A percentile compares a stretch with the other conserved stretches of the same genome.
phyloP scores from a whole-genome alignment of 108 stramenopile genomes.

The Skeletonema menzelii region DNA sequence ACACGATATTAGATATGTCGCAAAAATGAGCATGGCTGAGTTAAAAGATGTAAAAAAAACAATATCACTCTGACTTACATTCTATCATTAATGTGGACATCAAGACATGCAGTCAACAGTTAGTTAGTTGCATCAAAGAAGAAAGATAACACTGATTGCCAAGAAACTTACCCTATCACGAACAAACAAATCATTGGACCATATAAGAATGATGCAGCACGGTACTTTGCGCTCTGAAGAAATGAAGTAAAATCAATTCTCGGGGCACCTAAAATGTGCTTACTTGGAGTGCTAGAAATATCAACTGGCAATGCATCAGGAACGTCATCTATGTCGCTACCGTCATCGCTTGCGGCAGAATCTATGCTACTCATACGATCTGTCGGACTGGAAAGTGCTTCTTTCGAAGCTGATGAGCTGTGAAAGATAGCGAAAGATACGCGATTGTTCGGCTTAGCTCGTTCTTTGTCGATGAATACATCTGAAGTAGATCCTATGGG shows the following conservation, averaged over 20 bases:
- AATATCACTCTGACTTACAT: slow-evolving; percentile 10
- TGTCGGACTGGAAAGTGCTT: background rate
- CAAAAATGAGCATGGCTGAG: background rate
- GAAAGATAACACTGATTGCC: background rate
- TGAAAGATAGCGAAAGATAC: background rate
- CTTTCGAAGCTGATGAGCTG: background rate
- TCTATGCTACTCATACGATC: slow-evolving; percentile 1
- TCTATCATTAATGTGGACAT: background rate
- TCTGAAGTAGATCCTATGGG: background rate
- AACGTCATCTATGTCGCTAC: slow-evolving; percentile 46
- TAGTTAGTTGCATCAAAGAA: background rate
- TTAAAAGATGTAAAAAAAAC: background rate
- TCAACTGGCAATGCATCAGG: slow-evolving; percentile 17
- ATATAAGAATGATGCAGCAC: slow-evolving; percentile 25
- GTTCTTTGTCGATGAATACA: background rate
- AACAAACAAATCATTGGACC: slow-evolving; percentile 44
- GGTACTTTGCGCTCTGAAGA: slow-evolving; percentile 23
- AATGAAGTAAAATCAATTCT: slow-evolving; percentile 21
- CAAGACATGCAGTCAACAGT: background rate
- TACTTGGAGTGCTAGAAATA: background rate
- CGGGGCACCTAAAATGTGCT: background rate
- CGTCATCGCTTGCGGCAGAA: slow-evolving; percentile 23
- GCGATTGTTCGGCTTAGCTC: background rate
- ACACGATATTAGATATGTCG: background rate
- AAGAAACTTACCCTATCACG: slow-evolving; percentile 19